phyloP scores from a whole-genome alignment of 2,329 filamentous ascomycete species.

The Xylaria multiplex region DNA sequence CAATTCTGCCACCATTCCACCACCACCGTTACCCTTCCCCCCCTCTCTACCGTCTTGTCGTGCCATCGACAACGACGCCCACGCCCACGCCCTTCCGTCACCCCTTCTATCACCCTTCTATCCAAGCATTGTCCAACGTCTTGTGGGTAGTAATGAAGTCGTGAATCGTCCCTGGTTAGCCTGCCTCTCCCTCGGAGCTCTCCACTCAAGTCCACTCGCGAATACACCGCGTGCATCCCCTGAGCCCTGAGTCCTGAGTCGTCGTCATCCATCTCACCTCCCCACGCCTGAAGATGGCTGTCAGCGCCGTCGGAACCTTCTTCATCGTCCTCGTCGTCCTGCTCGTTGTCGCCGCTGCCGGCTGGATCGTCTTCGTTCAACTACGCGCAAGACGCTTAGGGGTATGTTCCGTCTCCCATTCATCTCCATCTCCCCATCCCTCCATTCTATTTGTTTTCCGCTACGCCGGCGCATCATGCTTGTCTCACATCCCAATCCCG shows the following conservation, averaged over 20 bases:
- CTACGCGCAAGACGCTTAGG: slow-evolving; percentile 78
- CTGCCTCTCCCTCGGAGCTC: slow-evolving; percentile 22
- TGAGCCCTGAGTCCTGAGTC: neutral
- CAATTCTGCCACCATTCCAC: slow-evolving; percentile 5
- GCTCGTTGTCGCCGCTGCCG: slow-evolving; percentile 64
- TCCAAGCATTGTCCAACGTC: neutral
- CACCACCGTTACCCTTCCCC: neutral
- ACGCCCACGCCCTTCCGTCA: neutral
- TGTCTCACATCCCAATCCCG: slow-evolving; percentile 25
- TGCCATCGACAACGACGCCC: slow-evolving; percentile 6
- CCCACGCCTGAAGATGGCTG: slow-evolving; percentile 48
- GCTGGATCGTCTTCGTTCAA: slow-evolving; percentile 78
- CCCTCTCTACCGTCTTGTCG: slow-evolving; percentile 4
- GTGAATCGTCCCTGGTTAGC: neutral
- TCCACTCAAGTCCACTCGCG: slow-evolving; percentile 16
- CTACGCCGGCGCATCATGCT: slow-evolving; percentile 3
- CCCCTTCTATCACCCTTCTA: neutral
- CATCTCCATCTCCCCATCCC: neutral
- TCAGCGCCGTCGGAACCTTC: slow-evolving; percentile 72
- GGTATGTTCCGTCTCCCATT: slow-evolving; percentile 52
- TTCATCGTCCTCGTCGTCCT: slow-evolving; percentile 77
- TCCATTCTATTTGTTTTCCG: no score
- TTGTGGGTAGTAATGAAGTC: slow-evolving; percentile 14
- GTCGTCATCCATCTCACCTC: slow-evolving; percentile 14
- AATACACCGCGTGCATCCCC: slow-evolving; percentile 9